These are phyloP conservation scores for Metschnikowia gelsemii DNA, from an alignment of 805 yeast genomes.

Conservation along the genomic window DNA sequence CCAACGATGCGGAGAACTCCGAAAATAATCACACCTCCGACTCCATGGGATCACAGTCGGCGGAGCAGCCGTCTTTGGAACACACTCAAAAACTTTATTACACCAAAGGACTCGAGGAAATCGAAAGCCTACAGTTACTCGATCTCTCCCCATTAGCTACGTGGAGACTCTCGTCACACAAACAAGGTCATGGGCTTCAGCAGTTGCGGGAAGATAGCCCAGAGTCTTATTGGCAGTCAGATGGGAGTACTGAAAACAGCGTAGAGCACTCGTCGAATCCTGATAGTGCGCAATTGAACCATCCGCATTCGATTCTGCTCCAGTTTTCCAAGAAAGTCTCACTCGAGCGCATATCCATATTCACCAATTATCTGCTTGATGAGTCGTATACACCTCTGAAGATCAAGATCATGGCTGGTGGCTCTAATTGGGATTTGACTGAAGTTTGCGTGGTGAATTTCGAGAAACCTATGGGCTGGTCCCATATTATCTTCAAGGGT, in stretches of 20 bases:
- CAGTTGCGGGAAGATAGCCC: conserved; percentile 74
- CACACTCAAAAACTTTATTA: conserved; percentile 43
- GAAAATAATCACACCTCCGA: conserved; percentile 9
- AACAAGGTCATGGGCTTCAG: conserved; percentile 69
- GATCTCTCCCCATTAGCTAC: conserved; percentile 81
- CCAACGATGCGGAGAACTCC: conserved; percentile 7
- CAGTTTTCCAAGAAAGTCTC: conserved; percentile 77
- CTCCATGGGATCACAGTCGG: conserved; percentile 9
- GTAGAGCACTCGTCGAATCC: conserved; percentile 25
- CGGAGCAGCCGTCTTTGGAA: conserved; percentile 37
- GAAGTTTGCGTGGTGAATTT: conserved; percentile 62
- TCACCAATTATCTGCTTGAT: conserved; percentile 67
- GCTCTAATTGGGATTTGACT: conserved; percentile 69
- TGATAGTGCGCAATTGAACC: conserved; percentile 42
- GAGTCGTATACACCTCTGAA: conserved; percentile 90
- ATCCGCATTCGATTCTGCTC: conserved; percentile 79
- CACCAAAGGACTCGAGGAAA: conserved; percentile 48
- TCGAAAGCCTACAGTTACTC: conserved; percentile 57
- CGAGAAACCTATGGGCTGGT: conserved; percentile 77
- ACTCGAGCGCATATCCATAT: conserved; percentile 66
- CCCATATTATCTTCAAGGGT: conserved; percentile 57
- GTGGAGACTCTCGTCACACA: conserved; percentile 80
- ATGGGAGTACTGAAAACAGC: conserved; percentile 54
- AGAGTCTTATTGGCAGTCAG: conserved; percentile 87
- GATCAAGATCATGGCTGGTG: conserved; percentile 66